Conservation (phyloP, 768 basidiomycete species). For the Lactifluus pinguis region DNA sequence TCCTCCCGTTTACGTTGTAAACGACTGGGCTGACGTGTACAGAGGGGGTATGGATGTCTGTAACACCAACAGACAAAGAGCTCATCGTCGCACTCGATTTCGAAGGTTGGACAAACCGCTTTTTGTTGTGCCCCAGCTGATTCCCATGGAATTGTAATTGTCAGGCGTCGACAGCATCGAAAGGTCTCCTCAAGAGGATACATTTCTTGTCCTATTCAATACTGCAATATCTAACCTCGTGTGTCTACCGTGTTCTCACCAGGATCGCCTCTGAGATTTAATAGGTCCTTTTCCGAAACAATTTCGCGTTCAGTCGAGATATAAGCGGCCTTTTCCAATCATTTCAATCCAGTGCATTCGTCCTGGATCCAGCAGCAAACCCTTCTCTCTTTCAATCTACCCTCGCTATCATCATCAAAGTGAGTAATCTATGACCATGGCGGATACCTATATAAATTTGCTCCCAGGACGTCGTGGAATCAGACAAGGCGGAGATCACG, state of each 20-base stretch:
- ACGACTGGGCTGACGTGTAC: not conserved
- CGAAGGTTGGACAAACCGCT: constrained; percentile 38
- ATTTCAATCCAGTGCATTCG: too few relatives aligned
- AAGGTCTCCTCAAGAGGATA: too few relatives aligned
- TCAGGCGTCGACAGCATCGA: constrained; percentile 49
- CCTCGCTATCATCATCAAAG: constrained; percentile 57
- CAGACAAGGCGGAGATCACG: constrained; percentile 48
- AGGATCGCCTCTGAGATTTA: not conserved
- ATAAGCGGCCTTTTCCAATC: constrained; percentile 51
- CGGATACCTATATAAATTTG: constrained; percentile 22
- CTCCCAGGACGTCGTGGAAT: constrained; percentile 50
- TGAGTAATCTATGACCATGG: constrained; percentile 10
- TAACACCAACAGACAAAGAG: constrained; percentile 46
- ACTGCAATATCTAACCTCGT: too few relatives aligned
- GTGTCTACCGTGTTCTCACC: not conserved
- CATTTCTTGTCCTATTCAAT: too few relatives aligned
- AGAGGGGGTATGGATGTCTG: constrained; percentile 62
- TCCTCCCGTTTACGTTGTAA: not conserved
- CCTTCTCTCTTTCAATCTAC: constrained; percentile 51
- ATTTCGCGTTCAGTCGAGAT: constrained; percentile 36
- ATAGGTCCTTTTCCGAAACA: too few relatives aligned
- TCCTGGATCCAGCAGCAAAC: constrained; percentile 31
- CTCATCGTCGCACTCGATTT: constrained; percentile 21
- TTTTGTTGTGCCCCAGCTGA: not conserved
- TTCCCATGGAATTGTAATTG: not conserved